Evolutionary conservation across 2,329 filamentous ascomycete genomes (phyloP).

Genomic region (Curvularia hawaiiensis): DNA sequence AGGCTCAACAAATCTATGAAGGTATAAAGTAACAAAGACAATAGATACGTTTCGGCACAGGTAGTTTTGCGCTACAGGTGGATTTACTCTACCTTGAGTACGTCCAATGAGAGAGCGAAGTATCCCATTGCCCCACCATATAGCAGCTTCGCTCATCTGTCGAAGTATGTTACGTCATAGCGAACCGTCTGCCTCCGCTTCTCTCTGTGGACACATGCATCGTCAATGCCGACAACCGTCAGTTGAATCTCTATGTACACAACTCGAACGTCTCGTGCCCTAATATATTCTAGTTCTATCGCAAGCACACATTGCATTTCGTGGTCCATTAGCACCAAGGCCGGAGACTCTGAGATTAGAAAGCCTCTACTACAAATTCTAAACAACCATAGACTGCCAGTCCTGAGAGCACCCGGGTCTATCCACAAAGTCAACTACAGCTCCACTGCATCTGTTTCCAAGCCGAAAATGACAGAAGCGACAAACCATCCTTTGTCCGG

Average conservation of each 20-base stretch:
- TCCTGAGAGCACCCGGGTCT: not conserved
- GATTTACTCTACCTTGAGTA: no score
- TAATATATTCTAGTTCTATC: not conserved
- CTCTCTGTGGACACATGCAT: not conserved
- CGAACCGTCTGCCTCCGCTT: slow-evolving; percentile 4
- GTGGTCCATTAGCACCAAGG: not conserved
- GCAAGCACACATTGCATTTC: not conserved
- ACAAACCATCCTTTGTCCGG: slow-evolving; percentile 54
- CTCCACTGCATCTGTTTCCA: slow-evolving; percentile 13
- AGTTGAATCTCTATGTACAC: not conserved
- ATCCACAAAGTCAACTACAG: not conserved
- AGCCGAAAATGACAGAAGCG: slow-evolving; percentile 48
- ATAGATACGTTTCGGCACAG: no score
- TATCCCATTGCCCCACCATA: not conserved
- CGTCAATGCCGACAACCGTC: not conserved
- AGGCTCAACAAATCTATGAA: no score
- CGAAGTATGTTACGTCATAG: slow-evolving; percentile 15
- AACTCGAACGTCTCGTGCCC: not conserved
- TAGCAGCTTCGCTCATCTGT: not conserved
- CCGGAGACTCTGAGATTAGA: not conserved
- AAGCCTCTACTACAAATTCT: not conserved
- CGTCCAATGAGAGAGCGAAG: not conserved
- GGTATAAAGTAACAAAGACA: no score
- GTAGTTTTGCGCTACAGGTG: no score
- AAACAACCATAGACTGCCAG: not conserved